Evolutionary conservation across 2,329 filamentous ascomycete genomes (phyloP).

Genomic region (Cordyceps javanica): DNA sequence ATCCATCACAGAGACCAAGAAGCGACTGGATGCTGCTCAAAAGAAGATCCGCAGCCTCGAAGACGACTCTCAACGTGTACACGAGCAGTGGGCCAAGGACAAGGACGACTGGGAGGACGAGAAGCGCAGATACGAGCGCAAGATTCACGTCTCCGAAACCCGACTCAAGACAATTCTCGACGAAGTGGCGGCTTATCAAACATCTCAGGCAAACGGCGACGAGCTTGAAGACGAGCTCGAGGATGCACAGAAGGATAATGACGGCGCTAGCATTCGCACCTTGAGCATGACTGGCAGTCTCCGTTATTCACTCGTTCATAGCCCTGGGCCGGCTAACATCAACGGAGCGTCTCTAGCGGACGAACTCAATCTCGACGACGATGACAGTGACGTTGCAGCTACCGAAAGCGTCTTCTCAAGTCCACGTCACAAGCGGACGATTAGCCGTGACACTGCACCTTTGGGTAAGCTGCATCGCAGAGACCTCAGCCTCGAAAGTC

Average conservation of each 20-base stretch:
- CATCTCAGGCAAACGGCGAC: conserved; percentile 38
- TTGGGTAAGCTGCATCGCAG: conserved; percentile 43
- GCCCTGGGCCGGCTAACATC: conserved; percentile 46
- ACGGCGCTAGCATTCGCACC: conserved; percentile 64
- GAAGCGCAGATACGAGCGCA: conserved; percentile 73
- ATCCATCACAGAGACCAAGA: conserved; percentile 62
- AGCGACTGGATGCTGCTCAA: conserved; percentile 69
- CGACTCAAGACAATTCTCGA: conserved; percentile 78
- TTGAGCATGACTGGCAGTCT: conserved; percentile 68
- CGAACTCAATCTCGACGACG: conserved; percentile 82
- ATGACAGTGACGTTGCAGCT: conserved; percentile 70
- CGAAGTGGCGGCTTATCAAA: conserved; percentile 70
- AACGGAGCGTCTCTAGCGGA: conserved; percentile 79
- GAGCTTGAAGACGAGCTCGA: conserved; percentile 54
- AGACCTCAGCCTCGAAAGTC: conserved; percentile 54
- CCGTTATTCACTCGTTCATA: conserved; percentile 64
- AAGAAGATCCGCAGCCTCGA: conserved; percentile 75
- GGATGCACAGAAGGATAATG: conserved; percentile 57
- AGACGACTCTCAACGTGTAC: conserved; percentile 72
- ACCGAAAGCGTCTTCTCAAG: conserved; percentile 55
- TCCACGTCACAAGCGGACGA: conserved; percentile 43
- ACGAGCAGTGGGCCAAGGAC: conserved; percentile 77
- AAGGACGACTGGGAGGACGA: conserved; percentile 81
- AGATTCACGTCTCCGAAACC: conserved; percentile 82
- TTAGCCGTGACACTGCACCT: conserved; percentile 50